Conservation (phyloP, 768 basidiomycete species). For the Boletus patriciae region DNA sequence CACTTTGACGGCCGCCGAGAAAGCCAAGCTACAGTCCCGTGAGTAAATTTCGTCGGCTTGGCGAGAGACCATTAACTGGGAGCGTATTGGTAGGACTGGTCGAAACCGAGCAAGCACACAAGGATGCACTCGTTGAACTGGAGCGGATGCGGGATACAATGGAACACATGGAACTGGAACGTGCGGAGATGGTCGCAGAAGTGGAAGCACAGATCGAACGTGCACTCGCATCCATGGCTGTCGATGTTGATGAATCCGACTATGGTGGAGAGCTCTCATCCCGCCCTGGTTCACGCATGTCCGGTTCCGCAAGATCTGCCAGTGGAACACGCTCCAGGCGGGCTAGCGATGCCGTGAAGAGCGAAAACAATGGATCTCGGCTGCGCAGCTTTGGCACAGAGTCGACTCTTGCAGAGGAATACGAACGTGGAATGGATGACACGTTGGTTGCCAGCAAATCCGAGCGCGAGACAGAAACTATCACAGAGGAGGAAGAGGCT, state of each 20-base stretch:
- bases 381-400: constrained; percentile 77
- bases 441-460: constrained; percentile 36
- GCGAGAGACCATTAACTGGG: neutral
- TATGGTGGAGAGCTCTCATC: constrained; percentile 57
- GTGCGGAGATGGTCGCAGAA: constrained; percentile 88
- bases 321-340: constrained; percentile 55
- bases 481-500: constrained; percentile 56
- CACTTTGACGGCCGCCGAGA: constrained; percentile 74
- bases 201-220: constrained; percentile 90
- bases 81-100: constrained; percentile 56
- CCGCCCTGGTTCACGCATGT: constrained; percentile 65
- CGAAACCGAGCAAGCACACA: constrained; percentile 81
- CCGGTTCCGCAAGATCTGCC: constrained; percentile 47
- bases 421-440: constrained; percentile 46
- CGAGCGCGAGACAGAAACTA: constrained; percentile 52
- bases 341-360: constrained; percentile 58
- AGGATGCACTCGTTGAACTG: constrained; percentile 77
- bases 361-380: constrained; percentile 33
- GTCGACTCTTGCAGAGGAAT: constrained; percentile 74
- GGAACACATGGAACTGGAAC: constrained; percentile 86
- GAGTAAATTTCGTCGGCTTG: constrained; percentile 33
- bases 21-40: constrained; percentile 76
- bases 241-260: constrained; percentile 73
- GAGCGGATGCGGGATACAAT: constrained; percentile 80
- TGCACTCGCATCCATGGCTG: constrained; percentile 81